Percentiles rank a stretch among this genome's conserved stretches.
These are phyloP conservation scores for Neotropicomus parvogracilis DNA, from an alignment of 1,284 basidiomycete genomes.

Conservation along the genomic window DNA sequence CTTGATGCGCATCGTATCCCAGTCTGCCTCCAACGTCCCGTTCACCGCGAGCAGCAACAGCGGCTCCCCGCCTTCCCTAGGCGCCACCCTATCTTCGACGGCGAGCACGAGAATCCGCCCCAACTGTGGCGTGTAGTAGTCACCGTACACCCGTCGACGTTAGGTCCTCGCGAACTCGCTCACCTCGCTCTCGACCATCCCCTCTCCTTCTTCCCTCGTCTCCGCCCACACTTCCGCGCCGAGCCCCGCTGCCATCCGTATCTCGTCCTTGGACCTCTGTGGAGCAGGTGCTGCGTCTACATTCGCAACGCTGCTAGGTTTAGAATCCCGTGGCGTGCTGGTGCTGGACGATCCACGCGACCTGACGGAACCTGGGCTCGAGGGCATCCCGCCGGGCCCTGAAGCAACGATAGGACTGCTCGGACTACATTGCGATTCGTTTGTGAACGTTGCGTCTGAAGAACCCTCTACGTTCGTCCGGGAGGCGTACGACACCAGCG, in stretches of 20 bases:
- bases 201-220: conserved; percentile 46
- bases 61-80: conserved; percentile 38
- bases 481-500: conserved; percentile 34
- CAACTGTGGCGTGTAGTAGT: conserved; percentile 40
- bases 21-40: conserved; percentile 53
- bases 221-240: conserved; percentile 74
- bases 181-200: conserved; percentile 75
- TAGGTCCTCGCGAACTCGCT: conserved; percentile 1
- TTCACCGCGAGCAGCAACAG: conserved; percentile 68
- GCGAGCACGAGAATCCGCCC: conserved; percentile 67
- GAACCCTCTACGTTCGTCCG: conserved; percentile 13
- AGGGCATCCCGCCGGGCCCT: conserved; percentile 3
- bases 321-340: conserved; percentile 38
- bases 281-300: conserved; percentile 24
- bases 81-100: conserved; percentile 41
- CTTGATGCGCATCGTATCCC: conserved; percentile 61
- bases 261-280: conserved; percentile 61
- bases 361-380: conserved; percentile 17
- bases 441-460: background rate
- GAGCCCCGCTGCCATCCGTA: conserved; percentile 66
- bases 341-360: conserved; percentile 15
- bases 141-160: conserved; percentile 5
- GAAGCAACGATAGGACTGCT: conserved; percentile 7
- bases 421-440: conserved; percentile 11
- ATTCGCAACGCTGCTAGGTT: conserved; percentile 15